phyloP scores from a whole-genome alignment of 2,329 filamentous ascomycete genomes.

The Trichothecium sympodiale region DNA sequence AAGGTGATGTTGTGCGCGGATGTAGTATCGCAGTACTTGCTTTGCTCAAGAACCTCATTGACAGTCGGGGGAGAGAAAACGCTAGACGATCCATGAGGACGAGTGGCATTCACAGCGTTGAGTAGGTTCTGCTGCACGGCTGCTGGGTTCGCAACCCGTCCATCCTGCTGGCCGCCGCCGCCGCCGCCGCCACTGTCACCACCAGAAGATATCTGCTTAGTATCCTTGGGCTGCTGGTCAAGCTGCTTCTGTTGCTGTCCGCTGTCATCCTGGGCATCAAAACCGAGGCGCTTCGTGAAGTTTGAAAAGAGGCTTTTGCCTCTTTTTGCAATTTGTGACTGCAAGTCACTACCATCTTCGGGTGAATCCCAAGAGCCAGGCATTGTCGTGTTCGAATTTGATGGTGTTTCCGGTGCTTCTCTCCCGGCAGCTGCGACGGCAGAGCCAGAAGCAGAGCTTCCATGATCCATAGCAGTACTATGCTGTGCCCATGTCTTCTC shows the following conservation, averaged over 20 bases:
- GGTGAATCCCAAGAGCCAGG: constrained; percentile 68
- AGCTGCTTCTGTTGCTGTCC: constrained; percentile 30
- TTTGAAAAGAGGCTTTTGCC: constrained; percentile 56
- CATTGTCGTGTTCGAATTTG: constrained; percentile 40
- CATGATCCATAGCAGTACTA: constrained; percentile 4
- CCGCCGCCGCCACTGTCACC: constrained; percentile 4
- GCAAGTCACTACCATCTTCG: constrained; percentile 27
- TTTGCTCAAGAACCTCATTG: constrained; percentile 66
- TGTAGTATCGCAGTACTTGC: constrained; percentile 74
- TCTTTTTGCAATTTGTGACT: constrained; percentile 23
- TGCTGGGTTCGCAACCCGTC: constrained; percentile 47
- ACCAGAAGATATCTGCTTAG: no score
- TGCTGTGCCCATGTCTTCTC: constrained; percentile 32
- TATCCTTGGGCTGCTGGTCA: constrained; percentile 20
- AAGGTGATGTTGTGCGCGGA: constrained; percentile 64
- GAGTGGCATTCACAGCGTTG: constrained; percentile 67
- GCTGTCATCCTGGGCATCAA: constrained; percentile 40
- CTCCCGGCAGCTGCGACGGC: constrained; percentile 21
- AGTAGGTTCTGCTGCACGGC: constrained; percentile 60
- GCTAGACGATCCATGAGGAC: constrained; percentile 60
- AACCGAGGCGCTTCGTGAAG: constrained; percentile 55
- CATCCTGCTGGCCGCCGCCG: constrained; percentile 20
- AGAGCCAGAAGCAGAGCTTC: constrained; percentile 15
- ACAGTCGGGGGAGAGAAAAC: constrained; percentile 66
- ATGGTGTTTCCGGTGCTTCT: constrained; percentile 28